Conservation (phyloP, 495 filamentous ascomycete species). For the Aspergillus coremiiformis region DNA sequence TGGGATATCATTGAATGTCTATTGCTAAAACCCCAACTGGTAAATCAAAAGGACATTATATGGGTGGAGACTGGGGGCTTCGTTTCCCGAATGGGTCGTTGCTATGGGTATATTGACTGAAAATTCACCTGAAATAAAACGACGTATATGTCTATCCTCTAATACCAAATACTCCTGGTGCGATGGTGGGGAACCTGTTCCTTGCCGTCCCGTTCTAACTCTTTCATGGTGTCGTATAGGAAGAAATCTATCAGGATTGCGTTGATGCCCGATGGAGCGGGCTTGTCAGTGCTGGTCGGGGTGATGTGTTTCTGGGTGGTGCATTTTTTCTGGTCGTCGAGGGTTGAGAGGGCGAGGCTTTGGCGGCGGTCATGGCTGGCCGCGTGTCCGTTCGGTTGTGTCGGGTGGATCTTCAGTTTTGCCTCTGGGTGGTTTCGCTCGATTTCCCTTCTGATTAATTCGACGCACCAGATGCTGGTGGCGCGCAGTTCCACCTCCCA, state of each 20-base stretch:
- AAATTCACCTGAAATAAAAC: not conserved
- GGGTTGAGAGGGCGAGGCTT: not conserved
- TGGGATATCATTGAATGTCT: too few species aligned
- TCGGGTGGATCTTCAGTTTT: constrained; percentile 11
- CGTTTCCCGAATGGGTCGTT: not conserved
- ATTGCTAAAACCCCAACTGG: not conserved
- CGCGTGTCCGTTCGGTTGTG: not conserved
- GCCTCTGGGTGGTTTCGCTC: constrained; percentile 58
- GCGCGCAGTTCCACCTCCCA: constrained; percentile 89
- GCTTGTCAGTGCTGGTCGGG: constrained; percentile 15
- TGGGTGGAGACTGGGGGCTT: not conserved
- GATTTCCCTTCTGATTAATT: constrained; percentile 83
- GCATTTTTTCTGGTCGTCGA: constrained; percentile 5
- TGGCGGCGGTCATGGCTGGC: not conserved
- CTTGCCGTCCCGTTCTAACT: constrained; percentile 51
- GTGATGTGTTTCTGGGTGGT: constrained; percentile 9
- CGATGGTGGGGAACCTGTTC: constrained; percentile 81
- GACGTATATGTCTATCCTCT: constrained; percentile 6
- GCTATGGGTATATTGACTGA: constrained; percentile 5
- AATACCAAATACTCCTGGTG: constrained; percentile 96
- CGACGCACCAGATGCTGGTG: constrained; percentile 88
- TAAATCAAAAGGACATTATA: not conserved
- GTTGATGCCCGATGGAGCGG: constrained; percentile 49
- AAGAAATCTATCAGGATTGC: constrained; percentile 95
- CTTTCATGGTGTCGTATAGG: constrained; percentile 89